Evolutionary conservation across 2,329 filamentous ascomycete genomes (phyloP), one percentile per base, ranked within the genome.

Genomic region (Pseudonectria foliicola): DNA sequence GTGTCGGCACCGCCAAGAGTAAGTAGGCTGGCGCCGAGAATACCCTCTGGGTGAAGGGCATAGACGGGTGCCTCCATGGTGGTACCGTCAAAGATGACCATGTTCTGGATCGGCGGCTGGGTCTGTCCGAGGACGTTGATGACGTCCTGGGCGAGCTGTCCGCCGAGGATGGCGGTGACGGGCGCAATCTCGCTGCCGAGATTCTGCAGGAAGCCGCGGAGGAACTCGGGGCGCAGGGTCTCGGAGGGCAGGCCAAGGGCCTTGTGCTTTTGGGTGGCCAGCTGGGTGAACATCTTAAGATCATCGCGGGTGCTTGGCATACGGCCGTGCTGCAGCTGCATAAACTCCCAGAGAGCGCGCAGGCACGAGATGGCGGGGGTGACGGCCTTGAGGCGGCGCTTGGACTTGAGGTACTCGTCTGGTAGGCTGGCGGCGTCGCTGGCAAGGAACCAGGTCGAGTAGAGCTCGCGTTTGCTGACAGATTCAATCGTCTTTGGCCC

Each of bases 71-170:
- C 85, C 45, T 85, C 76, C 61, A 85, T 84, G 29, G 72, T 75
- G 48, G 86, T 84, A 11, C 89, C 89, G 57, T 96, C 88, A 52
- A 96, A 95, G 13, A 96, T 68, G 32, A 95, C 75, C 57, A 95
- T 78, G 60, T 98, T 98, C 64, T 98, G 92, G 27, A 98, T 83
- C 1, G 92, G 92, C 60, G 95, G 92, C 64, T 96, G 88, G 27
- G 84, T 80, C 56, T 85, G 80, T 31, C 89, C 87, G 6, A 96
- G 74, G 23, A 95, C 89, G 53, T 96, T 96, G 64, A 98, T 96
- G 33, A 95, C 88, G 56, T 98, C 92, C 63, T 98, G 92, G 1
- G 90, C 87, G 12, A 98, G 72, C 58, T 89, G 80, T 8, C 89
- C 92, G 31, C 92, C 92, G 10, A 98, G 68, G 39, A 95, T 86